These are phyloP conservation scores for Pontederia crassipes DNA, from an alignment of 176 grass and related monocot species.

Conservation along the genomic window DNA sequence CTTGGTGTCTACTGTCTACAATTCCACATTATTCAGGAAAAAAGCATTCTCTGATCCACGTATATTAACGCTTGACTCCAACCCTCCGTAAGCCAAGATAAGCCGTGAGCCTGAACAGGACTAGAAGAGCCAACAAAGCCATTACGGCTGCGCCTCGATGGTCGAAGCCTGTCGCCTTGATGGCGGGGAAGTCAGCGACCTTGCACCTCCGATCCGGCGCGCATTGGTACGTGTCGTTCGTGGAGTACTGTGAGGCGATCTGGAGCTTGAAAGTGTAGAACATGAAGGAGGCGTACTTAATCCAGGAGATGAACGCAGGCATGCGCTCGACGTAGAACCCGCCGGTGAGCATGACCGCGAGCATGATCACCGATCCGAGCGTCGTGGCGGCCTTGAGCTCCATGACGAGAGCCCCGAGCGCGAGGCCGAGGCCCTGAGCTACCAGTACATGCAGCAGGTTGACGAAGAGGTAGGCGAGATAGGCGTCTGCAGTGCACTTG, in stretches of 20 bases:
- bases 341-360: slow-evolving; percentile 25
- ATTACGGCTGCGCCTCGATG: neutral
- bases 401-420: slow-evolving; percentile 35
- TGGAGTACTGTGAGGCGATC: slow-evolving; percentile 23
- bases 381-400: slow-evolving; percentile 26
- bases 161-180: slow-evolving; percentile 18
- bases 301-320: slow-evolving; percentile 27
- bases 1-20: too few species aligned
- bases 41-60: too few species aligned
- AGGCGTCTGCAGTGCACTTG: slow-evolving; percentile 7
- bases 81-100: slow-evolving; percentile 32
- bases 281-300: slow-evolving; percentile 30
- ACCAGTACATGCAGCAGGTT: slow-evolving; percentile 23
- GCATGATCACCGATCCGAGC: slow-evolving; percentile 23
- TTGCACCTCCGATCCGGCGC: slow-evolving; percentile 19
- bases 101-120: slow-evolving; percentile 18
- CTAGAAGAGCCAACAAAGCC: slow-evolving; percentile 21
- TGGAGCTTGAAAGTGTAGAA: slow-evolving; percentile 34
- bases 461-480: slow-evolving; percentile 15
- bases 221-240: slow-evolving; percentile 21
- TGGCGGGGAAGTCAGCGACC: slow-evolving; percentile 20
- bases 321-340: slow-evolving; percentile 29
- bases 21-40: too few species aligned
- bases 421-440: slow-evolving; percentile 29
- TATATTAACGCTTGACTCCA: neutral